A percentile compares a stretch with the other conserved stretches of the same genome.
Evolutionary conservation across 2,329 filamentous ascomycete species (phyloP).

Genomic region (Fusarium lateritium): DNA sequence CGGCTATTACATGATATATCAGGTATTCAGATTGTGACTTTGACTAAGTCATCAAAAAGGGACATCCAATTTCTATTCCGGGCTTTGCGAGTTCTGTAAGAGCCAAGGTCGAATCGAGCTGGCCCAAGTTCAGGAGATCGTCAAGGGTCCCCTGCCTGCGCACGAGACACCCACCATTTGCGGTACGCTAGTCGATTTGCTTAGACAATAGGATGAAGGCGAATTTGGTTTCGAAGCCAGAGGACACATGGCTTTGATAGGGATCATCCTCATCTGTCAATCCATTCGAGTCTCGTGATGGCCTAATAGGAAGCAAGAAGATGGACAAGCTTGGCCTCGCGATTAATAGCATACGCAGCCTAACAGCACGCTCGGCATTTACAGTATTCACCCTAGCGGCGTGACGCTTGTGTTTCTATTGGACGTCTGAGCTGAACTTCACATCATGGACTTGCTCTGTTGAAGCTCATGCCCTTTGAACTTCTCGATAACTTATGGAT

Average conservation of each 20-base stretch:
- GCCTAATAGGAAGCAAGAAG: background rate
- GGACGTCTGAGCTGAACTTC: background rate
- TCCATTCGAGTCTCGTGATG: background rate
- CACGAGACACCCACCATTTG: conserved; percentile 38
- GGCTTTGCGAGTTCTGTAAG: background rate
- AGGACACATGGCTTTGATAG: conserved; percentile 15
- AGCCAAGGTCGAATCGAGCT: conserved; percentile 30
- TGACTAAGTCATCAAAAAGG: no score
- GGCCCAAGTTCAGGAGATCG: conserved; percentile 38
- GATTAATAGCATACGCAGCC: background rate
- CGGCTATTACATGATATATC: no score
- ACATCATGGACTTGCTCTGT: background rate
- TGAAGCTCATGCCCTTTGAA: background rate
- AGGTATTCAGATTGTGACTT: no score
- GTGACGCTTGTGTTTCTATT: background rate
- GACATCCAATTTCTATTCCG: no score
- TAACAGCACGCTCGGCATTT: conserved; percentile 21
- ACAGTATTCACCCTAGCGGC: background rate
- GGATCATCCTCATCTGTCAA: conserved; percentile 6
- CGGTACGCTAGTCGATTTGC: conserved; percentile 33
- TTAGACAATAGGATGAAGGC: conserved; percentile 36
- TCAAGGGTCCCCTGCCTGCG: conserved; percentile 34
- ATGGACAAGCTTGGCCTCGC: background rate
- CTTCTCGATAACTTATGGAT: background rate
- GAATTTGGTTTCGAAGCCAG: conserved; percentile 23